Evolutionary conservation across 495 filamentous ascomycete species (phyloP).

Genomic region (Platismatia glauca): DNA sequence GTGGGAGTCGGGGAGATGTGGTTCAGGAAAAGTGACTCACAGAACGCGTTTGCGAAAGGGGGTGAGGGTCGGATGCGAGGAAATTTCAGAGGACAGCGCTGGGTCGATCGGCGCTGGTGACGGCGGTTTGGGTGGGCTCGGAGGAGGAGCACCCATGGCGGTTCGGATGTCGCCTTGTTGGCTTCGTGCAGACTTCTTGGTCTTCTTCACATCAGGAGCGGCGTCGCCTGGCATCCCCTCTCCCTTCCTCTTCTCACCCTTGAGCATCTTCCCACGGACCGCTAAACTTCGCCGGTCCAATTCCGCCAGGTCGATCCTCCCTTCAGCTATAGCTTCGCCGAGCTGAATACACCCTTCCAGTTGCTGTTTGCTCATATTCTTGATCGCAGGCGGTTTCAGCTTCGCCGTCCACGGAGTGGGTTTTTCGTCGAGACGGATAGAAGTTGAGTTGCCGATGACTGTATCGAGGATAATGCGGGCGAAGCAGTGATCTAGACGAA

Average conservation of each 20-base stretch:
- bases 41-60: constrained; percentile 46
- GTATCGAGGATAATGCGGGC: constrained; percentile 33
- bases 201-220: not conserved
- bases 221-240: not conserved
- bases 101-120: constrained; percentile 8
- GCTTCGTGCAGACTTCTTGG: constrained; percentile 1
- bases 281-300: constrained; percentile 27
- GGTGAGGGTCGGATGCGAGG: constrained; percentile 27
- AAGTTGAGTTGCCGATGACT: constrained; percentile 24
- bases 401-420: constrained; percentile 14
- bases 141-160: constrained; percentile 3
- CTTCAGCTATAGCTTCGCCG: constrained; percentile 26
- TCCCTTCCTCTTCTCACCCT: constrained; percentile 15
- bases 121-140: not conserved
- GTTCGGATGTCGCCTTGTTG: constrained; percentile 10
- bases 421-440: not conserved
- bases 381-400: constrained; percentile 18
- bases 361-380: constrained; percentile 28
- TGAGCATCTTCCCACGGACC: constrained; percentile 24
- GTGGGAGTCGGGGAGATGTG: too few species aligned
- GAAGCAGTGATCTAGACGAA: constrained; percentile 33
- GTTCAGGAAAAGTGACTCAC: too few species aligned
- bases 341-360: constrained; percentile 24
- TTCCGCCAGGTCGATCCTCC: constrained; percentile 22
- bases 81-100: constrained; percentile 23